Evolutionary conservation across 768 basidiomycete genomes (phyloP).

Genomic region (Sporobolomyces pararoseus): DNA sequence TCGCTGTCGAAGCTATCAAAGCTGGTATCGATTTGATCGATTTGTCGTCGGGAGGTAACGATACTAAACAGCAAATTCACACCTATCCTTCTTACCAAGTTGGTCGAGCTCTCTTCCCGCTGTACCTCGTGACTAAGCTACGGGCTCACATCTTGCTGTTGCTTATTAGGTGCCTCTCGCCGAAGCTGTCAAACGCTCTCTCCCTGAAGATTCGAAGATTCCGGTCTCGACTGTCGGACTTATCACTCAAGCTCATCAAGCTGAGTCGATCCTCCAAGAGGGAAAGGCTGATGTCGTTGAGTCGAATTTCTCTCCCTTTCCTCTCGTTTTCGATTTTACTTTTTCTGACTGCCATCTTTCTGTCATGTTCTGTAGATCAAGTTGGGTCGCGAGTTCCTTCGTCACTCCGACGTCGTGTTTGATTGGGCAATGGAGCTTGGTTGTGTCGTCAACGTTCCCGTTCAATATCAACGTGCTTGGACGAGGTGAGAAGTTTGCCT

Average conservation of each 20-base stretch:
- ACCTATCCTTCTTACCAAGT: constrained; percentile 63
- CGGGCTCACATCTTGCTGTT: too few species aligned
- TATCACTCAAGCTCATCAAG: constrained; percentile 61
- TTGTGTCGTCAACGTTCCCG: constrained; percentile 62
- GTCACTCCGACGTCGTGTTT: constrained; percentile 59
- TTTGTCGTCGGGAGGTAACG: constrained; percentile 65
- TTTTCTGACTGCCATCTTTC: neutral
- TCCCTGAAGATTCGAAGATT: constrained; percentile 48
- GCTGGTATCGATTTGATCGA: constrained; percentile 72
- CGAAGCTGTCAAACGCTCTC: constrained; percentile 59
- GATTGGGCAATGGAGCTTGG: constrained; percentile 61
- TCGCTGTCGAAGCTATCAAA: constrained; percentile 45
- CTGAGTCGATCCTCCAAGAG: constrained; percentile 61
- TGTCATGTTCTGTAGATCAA: neutral
- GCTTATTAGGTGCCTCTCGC: constrained; percentile 74
- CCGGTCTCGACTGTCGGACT: constrained; percentile 59
- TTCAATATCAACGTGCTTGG: constrained; percentile 68
- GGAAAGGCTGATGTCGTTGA: constrained; percentile 65
- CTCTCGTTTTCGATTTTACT: neutral
- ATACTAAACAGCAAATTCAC: constrained; percentile 59
- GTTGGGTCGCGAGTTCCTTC: constrained; percentile 63
- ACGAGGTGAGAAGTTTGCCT: constrained; percentile 48
- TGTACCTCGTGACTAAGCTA: too few species aligned
- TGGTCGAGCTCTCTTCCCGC: constrained; percentile 22
- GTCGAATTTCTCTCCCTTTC: constrained; percentile 45